A percentile compares a stretch with the other conserved stretches of the same genome.
phyloP scores from a whole-genome alignment of 176 grass and related monocot species.

The Hordeum marinum region DNA sequence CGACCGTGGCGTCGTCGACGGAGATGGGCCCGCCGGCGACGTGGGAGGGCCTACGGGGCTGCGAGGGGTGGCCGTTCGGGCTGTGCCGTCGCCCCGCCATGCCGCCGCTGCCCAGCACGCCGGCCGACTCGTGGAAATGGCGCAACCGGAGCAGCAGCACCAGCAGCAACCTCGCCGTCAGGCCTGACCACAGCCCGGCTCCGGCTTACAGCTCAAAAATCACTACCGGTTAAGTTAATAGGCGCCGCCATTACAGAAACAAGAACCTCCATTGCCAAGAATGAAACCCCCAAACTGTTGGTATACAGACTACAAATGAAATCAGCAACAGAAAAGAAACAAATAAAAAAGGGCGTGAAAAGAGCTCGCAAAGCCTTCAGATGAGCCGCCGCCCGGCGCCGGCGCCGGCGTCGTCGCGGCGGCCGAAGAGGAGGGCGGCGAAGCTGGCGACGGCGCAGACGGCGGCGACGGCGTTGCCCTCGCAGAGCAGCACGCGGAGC shows the following conservation, averaged over 20 bases:
- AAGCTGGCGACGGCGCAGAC: constrained; percentile 6
- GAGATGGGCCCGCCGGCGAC: constrained; percentile 27
- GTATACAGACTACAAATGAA: neutral
- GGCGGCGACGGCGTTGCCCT: neutral
- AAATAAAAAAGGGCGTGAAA: neutral
- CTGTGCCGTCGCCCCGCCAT: constrained; percentile 50
- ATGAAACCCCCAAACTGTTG: neutral
- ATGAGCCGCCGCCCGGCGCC: constrained; percentile 22
- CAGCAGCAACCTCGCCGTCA: constrained; percentile 32
- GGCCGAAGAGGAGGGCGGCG: constrained; percentile 9
- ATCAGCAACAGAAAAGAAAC: neutral
- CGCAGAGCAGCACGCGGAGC: constrained; percentile 19
- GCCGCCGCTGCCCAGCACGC: constrained; percentile 62
- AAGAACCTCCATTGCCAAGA: neutral
- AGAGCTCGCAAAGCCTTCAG: neutral
- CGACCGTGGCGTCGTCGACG: constrained; percentile 34
- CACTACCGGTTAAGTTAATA: neutral
- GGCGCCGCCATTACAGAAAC: neutral
- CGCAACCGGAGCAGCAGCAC: constrained; percentile 41
- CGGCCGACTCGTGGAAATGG: constrained; percentile 87
- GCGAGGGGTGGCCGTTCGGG: constrained; percentile 86
- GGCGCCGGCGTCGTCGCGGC: neutral
- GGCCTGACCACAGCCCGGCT: neutral
- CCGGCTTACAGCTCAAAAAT: constrained; percentile 6
- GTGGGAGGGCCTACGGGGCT: constrained; percentile 49